These are phyloP conservation scores for Dothistroma pini DNA, from an alignment of 2,329 filamentous ascomycete genomes.

Conservation along the genomic window DNA sequence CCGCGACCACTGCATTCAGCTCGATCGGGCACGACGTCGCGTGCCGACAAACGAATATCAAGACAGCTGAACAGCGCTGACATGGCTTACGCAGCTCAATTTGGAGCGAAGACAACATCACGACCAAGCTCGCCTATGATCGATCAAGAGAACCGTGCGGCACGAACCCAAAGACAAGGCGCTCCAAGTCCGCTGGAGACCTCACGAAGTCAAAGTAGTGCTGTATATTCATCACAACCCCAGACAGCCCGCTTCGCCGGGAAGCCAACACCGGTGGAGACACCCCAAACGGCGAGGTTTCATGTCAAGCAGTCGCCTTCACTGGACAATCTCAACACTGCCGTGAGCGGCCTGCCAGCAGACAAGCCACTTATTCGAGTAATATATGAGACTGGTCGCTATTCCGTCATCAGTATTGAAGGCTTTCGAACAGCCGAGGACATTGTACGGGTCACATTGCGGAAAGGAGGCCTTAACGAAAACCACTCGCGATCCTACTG, in stretches of 20 bases:
- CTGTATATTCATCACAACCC: constrained; percentile 50
- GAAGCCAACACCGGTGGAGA: constrained; percentile 61
- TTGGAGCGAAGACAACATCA: constrained; percentile 55
- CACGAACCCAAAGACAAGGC: constrained; percentile 57
- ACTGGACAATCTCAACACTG: constrained; percentile 70
- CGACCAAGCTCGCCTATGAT: constrained; percentile 68
- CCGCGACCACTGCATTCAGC: constrained; percentile 59
- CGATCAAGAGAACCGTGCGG: constrained; percentile 51
- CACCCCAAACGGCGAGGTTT: constrained; percentile 59
- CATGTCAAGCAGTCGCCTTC: constrained; percentile 78
- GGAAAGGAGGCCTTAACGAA: constrained; percentile 83
- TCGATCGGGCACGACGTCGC: constrained; percentile 44
- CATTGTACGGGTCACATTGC: constrained; percentile 82
- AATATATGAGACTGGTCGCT: constrained; percentile 86
- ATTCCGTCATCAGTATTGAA: constrained; percentile 89
- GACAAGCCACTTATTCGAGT: constrained; percentile 89
- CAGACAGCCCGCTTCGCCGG: constrained; percentile 36
- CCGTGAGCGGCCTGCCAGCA: constrained; percentile 66
- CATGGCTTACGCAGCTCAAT: constrained; percentile 40
- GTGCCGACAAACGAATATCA: constrained; percentile 48
- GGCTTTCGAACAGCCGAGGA: constrained; percentile 90
- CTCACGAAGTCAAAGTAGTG: constrained; percentile 48
- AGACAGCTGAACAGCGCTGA: constrained; percentile 45
- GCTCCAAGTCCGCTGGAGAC: constrained; percentile 56
- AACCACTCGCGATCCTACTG: constrained; percentile 94